Percentiles rank a stretch among this genome's conserved stretches.
phyloP scores from a whole-genome alignment of 2,329 filamentous ascomycete genomes.

The Pseudogymnoascus sp. region DNA sequence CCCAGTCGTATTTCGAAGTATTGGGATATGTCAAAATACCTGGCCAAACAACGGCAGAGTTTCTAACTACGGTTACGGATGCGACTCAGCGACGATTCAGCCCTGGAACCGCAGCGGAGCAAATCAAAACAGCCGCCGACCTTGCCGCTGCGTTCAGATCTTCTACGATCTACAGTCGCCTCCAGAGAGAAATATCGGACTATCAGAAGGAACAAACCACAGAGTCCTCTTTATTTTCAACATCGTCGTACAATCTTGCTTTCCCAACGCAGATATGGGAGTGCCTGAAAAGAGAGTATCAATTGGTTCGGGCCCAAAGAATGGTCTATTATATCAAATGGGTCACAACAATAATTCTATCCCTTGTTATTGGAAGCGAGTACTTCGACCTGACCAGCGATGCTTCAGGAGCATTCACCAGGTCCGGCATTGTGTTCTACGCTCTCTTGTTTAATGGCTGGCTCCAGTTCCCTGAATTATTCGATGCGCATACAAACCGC shows the following conservation, averaged over 20 bases:
- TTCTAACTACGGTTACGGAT: constrained; percentile 74
- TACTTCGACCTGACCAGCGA: constrained; percentile 57
- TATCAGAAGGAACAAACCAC: no score
- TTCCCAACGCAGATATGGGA: no score
- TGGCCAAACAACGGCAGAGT: constrained; percentile 74
- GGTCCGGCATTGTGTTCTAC: constrained; percentile 54
- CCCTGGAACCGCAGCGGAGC: background rate
- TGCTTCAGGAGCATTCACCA: constrained; percentile 54
- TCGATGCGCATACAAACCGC: constrained; percentile 52
- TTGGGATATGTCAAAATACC: constrained; percentile 69
- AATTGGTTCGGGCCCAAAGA: no score
- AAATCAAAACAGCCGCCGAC: no score
- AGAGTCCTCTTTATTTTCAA: no score
- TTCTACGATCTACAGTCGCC: no score
- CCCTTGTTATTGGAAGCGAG: constrained; percentile 57
- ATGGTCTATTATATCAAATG: constrained; percentile 47
- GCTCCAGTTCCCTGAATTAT: constrained; percentile 56
- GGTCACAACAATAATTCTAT: constrained; percentile 47
- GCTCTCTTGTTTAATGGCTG: constrained; percentile 56
- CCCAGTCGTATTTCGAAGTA: constrained; percentile 66
- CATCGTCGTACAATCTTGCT: no score
- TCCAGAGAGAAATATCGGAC: no score
- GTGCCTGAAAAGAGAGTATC: no score
- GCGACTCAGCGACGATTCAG: constrained; percentile 58
- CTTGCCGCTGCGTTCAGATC: no score